Evolutionary conservation across 1,284 basidiomycete species (phyloP).

Genomic region (Tilletia setariae): DNA sequence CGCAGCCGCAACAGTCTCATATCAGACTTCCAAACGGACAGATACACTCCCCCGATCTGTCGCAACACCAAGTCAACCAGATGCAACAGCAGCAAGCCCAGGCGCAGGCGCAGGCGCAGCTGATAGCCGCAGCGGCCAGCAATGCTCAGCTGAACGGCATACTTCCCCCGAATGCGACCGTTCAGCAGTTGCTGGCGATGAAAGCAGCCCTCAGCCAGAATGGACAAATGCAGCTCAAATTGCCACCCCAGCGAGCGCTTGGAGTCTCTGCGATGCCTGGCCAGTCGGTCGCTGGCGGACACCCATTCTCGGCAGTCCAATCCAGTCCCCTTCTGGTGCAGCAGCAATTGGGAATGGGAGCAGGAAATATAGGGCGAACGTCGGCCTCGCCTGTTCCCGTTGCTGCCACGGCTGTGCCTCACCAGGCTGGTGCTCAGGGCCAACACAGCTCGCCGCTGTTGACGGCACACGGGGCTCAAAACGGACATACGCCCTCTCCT

Average conservation of each 20-base stretch:
- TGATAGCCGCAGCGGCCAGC: conserved; percentile 2
- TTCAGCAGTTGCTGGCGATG: conserved; percentile 18
- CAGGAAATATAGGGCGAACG: background rate
- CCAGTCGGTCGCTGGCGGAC: background rate
- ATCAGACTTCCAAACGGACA: background rate
- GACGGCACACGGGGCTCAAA: conserved; percentile 1
- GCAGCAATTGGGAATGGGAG: background rate
- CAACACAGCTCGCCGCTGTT: conserved; percentile 3
- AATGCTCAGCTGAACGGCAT: conserved; percentile 13
- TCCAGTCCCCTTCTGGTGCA: conserved; percentile 8
- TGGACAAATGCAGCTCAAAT: conserved; percentile 17
- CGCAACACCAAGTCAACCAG: conserved; percentile 4
- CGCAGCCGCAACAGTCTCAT: background rate
- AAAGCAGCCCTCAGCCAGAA: conserved; percentile 18
- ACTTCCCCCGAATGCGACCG: conserved; percentile 12
- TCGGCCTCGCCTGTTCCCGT: conserved; percentile 14
- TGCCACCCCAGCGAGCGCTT: conserved; percentile 18
- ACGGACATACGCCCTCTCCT: conserved; percentile 12
- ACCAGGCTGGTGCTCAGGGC: background rate
- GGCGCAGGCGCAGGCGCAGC: conserved; percentile 15
- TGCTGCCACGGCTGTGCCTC: background rate
- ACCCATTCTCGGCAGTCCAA: background rate
- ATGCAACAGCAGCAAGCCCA: conserved; percentile 18
- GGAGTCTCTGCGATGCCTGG: background rate
- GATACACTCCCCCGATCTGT: conserved; percentile 1